phyloP scores from a whole-genome alignment of 495 filamentous ascomycete genomes.

The Cairneyella variabilis region DNA sequence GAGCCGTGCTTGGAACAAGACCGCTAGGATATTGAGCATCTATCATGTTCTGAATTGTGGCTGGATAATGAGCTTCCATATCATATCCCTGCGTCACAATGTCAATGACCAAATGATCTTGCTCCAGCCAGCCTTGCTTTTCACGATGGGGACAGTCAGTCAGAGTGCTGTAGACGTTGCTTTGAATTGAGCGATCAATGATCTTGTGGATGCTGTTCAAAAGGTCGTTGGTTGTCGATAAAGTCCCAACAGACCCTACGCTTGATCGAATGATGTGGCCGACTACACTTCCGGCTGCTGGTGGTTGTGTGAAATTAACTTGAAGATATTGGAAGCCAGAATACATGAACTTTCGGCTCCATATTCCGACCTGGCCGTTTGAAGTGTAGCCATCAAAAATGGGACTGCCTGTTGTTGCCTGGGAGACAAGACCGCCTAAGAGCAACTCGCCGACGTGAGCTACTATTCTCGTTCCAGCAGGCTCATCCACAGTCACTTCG shows the following conservation, averaged over 20 bases:
- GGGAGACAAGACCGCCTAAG: neutral
- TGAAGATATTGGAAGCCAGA: neutral
- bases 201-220: slow-evolving; percentile 2
- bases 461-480: neutral
- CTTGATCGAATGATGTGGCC: neutral
- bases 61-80: neutral
- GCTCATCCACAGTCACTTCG: neutral
- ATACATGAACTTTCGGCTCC: neutral
- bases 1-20: neutral
- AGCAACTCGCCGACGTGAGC: neutral
- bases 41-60: neutral
- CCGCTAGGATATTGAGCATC: neutral
- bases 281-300: neutral
- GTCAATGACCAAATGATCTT: neutral
- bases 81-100: neutral
- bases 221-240: neutral
- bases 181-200: neutral
- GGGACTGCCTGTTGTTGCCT: neutral
- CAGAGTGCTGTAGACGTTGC: neutral
- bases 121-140: slow-evolving; percentile 1
- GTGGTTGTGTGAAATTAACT: neutral
- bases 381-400: slow-evolving; percentile 1
- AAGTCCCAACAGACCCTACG: neutral
- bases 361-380: neutral
- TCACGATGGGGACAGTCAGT: slow-evolving; percentile 1